Percentiles rank a stretch among this genome's conserved stretches.
These are phyloP conservation scores for Piper longum DNA, from an alignment of 164 flowering plant genomes.

Conservation along the genomic window DNA sequence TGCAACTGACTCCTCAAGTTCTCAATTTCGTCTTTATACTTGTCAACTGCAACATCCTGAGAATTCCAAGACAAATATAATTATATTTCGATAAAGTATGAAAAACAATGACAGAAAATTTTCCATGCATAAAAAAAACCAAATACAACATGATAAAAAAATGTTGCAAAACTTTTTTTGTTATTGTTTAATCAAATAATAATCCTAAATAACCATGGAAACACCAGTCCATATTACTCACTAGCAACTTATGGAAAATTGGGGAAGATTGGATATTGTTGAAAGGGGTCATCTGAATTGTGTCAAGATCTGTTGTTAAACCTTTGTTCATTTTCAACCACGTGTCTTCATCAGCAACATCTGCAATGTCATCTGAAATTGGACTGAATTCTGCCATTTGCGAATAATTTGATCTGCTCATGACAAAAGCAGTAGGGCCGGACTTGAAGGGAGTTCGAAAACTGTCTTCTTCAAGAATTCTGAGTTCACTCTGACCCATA, in stretches of 20 bases:
- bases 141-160: background rate
- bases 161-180: background rate
- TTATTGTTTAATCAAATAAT: background rate
- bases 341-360: slow-evolving; percentile 86
- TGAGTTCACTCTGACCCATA: slow-evolving; percentile 13
- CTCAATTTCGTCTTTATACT: slow-evolving; percentile 32
- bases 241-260: slow-evolving; percentile 14
- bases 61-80: background rate
- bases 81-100: background rate
- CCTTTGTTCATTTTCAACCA: slow-evolving; percentile 92
- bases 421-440: slow-evolving; percentile 52
- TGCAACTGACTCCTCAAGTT: slow-evolving; percentile 51
- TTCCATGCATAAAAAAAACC: background rate
- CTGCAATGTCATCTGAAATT: slow-evolving; percentile 49
- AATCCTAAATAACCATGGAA: background rate
- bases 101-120: background rate
- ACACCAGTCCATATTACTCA: background rate
- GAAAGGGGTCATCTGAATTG: slow-evolving; percentile 60
- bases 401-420: slow-evolving; percentile 44
- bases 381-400: slow-evolving; percentile 61
- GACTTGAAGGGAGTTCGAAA: slow-evolving; percentile 65
- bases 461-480: slow-evolving; percentile 26
- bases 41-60: slow-evolving; percentile 37
- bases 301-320: slow-evolving; percentile 62
- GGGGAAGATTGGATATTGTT: slow-evolving; percentile 51